A percentile compares a stretch with the other conserved stretches of the same genome.
Conservation (phyloP, 2,329 filamentous ascomycete genomes). For the Trichoderma sp. region DNA sequence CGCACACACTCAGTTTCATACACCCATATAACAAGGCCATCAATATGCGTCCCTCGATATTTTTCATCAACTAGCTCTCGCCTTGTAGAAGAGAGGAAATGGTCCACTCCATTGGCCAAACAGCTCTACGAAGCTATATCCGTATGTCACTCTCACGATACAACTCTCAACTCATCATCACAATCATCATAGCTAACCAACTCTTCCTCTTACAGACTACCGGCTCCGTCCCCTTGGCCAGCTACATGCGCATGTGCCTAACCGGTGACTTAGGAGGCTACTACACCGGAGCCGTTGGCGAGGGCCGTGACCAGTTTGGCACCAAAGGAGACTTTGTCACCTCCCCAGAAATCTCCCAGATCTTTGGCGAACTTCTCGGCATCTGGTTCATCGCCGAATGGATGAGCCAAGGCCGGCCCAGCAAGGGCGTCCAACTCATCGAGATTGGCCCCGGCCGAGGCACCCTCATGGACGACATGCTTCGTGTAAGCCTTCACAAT, state of each 20-base stretch:
- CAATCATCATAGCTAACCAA: not conserved
- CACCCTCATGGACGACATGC: conserved; percentile 94
- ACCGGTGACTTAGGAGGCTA: conserved; percentile 90
- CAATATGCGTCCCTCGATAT: conserved; percentile 20
- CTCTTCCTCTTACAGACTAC: conserved; percentile 53
- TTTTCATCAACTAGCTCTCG: conserved; percentile 29
- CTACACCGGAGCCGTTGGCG: conserved; percentile 73
- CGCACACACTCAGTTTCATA: not conserved
- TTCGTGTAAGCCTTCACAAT: conserved; percentile 78
- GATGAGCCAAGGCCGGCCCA: conserved; percentile 81
- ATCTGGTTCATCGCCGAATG: conserved; percentile 97
- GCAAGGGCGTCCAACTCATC: conserved; percentile 77
- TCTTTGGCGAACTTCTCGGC: conserved; percentile 92
- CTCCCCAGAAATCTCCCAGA: conserved; percentile 93
- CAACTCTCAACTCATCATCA: not conserved
- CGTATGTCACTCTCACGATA: conserved; percentile 50
- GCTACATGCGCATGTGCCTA: conserved; percentile 98
- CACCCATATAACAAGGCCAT: not conserved
- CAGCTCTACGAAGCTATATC: conserved; percentile 83
- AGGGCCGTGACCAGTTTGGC: conserved; percentile 84
- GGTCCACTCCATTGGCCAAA: conserved; percentile 91
- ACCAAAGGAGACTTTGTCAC: conserved; percentile 92
- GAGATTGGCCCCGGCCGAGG: conserved; percentile 93
- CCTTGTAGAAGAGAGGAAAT: conserved; percentile 55
- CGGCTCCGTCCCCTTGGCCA: conserved; percentile 85